Evolutionary conservation across 225 moss, liverwort and hornwort species (phyloP).

Genomic region (Sphagnum contortum): DNA sequence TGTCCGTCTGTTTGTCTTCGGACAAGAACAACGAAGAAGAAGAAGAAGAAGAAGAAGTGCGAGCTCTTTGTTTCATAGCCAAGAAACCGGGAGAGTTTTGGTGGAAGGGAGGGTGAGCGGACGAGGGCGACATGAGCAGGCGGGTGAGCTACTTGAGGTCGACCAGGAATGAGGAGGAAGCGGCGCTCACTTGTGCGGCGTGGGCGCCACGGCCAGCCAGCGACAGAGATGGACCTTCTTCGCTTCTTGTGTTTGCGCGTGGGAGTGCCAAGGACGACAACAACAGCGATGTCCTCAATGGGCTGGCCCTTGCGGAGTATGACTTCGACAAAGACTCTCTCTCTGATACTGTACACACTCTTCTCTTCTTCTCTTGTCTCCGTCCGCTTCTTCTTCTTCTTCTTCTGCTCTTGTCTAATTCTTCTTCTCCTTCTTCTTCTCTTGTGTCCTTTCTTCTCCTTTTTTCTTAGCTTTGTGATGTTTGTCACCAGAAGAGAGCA

Average conservation of each 20-base stretch:
- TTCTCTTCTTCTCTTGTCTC: background rate
- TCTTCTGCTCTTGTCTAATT: background rate
- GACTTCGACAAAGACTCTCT: conserved; percentile 33
- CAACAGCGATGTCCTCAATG: conserved; percentile 7
- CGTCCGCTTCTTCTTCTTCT: background rate
- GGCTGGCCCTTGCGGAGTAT: conserved; percentile 41
- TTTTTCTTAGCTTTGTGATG: too few species aligned
- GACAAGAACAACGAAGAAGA: too few species aligned
- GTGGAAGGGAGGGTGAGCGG: too few species aligned
- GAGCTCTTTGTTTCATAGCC: too few species aligned
- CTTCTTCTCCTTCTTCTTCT: too few species aligned
- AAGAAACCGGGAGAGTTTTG: too few species aligned
- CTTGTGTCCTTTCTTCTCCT: too few species aligned
- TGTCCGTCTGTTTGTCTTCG: too few species aligned
- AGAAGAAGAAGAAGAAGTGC: too few species aligned
- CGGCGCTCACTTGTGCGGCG: conserved; percentile 33
- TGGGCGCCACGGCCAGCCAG: conserved; percentile 49
- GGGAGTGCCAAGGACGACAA: conserved; percentile 20
- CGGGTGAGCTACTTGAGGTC: conserved; percentile 17
- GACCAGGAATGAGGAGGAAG: conserved; percentile 40
- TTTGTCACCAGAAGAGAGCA: too few species aligned
- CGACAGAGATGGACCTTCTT: conserved; percentile 26
- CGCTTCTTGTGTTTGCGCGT: conserved; percentile 43
- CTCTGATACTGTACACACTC: conserved; percentile 32
- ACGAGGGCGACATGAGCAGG: conserved; percentile 5